Evolutionary conservation across 148 eudicot genomes (phyloP).

Genomic region (Mesembryanthemum crystallinum): DNA sequence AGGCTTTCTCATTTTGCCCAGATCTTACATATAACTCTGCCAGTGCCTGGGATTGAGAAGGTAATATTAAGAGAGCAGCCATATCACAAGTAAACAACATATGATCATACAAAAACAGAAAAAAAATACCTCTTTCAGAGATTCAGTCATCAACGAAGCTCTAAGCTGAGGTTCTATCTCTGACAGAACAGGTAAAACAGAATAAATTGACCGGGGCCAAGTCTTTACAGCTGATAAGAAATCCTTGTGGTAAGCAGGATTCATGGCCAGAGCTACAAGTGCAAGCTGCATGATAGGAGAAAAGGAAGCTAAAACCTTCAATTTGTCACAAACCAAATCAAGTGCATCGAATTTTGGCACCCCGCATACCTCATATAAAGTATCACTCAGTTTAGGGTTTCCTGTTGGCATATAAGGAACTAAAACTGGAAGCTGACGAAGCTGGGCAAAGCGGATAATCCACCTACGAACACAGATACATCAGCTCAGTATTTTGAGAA

Average conservation of each 20-base stretch:
- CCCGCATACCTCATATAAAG: constrained; percentile 86
- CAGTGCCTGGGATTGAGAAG: constrained; percentile 55
- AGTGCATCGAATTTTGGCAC: constrained; percentile 14
- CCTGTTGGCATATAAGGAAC: constrained; percentile 85
- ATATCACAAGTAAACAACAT: constrained; percentile 9
- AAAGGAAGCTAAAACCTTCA: constrained; percentile 17
- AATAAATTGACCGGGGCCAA: constrained; percentile 85
- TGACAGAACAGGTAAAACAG: constrained; percentile 67
- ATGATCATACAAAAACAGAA: constrained; percentile 9
- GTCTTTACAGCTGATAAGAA: constrained; percentile 76
- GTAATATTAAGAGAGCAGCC: constrained; percentile 16
- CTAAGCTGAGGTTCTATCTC: constrained; percentile 88
- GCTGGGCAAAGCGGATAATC: constrained; percentile 95
- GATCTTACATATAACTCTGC: constrained; percentile 87
- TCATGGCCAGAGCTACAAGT: constrained; percentile 79
- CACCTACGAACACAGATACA: constrained; percentile 56
- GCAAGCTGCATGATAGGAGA: constrained; percentile 62
- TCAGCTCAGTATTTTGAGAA: constrained; percentile 18
- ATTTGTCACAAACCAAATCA: constrained; percentile 14
- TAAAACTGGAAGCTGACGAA: constrained; percentile 86
- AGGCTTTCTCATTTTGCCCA: constrained; percentile 84
- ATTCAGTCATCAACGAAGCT: constrained; percentile 73
- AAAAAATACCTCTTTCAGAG: constrained; percentile 68
- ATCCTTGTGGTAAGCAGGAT: constrained; percentile 83
- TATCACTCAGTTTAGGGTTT: constrained; percentile 81